Conservation (phyloP, 805 yeast genomes). For the Wickerhamiella sorbophila region DNA sequence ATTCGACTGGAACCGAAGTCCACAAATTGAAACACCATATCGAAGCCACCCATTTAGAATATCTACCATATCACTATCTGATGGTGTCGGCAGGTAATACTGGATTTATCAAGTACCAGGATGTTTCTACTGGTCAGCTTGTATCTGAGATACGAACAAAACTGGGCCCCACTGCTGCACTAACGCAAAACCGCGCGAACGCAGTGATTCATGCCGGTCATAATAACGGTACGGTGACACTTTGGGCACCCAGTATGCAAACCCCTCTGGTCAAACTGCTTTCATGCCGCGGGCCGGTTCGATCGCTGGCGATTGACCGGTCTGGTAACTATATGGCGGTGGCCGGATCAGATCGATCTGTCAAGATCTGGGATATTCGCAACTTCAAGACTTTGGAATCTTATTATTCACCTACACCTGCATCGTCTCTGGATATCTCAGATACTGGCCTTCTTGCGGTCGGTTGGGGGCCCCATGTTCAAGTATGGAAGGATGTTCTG, state of each 20-base stretch:
- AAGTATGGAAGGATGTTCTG: slow-evolving; percentile 81
- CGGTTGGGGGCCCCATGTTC: slow-evolving; percentile 94
- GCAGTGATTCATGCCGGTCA: slow-evolving; percentile 92
- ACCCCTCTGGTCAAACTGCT: slow-evolving; percentile 74
- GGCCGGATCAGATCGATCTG: slow-evolving; percentile 68
- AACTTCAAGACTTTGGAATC: slow-evolving; percentile 63
- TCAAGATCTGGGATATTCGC: slow-evolving; percentile 90
- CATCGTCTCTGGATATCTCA: slow-evolving; percentile 61
- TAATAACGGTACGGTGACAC: slow-evolving; percentile 76
- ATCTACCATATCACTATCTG: slow-evolving; percentile 82
- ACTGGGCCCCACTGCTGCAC: slow-evolving; percentile 75
- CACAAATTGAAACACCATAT: slow-evolving; percentile 85
- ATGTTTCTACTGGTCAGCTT: slow-evolving; percentile 80
- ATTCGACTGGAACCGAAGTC: slow-evolving; percentile 77
- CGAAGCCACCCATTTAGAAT: slow-evolving; percentile 70
- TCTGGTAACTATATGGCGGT: slow-evolving; percentile 91
- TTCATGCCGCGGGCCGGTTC: slow-evolving; percentile 73
- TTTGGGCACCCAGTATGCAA: slow-evolving; percentile 86
- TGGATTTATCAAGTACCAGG: slow-evolving; percentile 83
- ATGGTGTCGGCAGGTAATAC: slow-evolving; percentile 80
- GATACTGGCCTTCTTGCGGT: slow-evolving; percentile 78
- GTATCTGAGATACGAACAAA: slow-evolving; percentile 77
- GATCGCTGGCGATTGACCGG: slow-evolving; percentile 75
- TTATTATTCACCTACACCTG: slow-evolving; percentile 72
- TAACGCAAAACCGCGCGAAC: slow-evolving; percentile 90